phyloP scores from a whole-genome alignment of 1,139 yeast genomes.

The Fermentozyma sake region DNA sequence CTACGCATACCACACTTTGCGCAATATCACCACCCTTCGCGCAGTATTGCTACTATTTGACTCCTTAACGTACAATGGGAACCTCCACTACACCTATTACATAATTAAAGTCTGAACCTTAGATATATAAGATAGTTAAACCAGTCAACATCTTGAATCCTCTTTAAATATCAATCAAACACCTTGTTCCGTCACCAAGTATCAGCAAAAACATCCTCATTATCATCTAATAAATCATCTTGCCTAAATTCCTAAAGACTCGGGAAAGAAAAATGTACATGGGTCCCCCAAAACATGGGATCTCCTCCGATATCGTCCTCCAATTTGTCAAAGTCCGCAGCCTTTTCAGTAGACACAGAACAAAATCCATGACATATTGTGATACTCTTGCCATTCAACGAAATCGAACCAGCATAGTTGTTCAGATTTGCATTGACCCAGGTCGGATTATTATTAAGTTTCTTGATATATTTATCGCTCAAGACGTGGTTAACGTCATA shows the following conservation, averaged over 20 bases:
- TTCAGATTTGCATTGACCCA: slow-evolving; percentile 30
- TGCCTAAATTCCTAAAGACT: slow-evolving; percentile 13
- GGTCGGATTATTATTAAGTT: slow-evolving; percentile 13
- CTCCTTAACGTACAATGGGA: no score
- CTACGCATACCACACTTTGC: no score
- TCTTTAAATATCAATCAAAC: no score
- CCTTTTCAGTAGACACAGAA: slow-evolving; percentile 28
- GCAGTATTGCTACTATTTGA: no score
- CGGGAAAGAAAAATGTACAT: slow-evolving; percentile 37
- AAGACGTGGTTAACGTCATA: slow-evolving; percentile 26
- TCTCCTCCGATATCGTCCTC: slow-evolving; percentile 17
- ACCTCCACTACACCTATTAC: no score
- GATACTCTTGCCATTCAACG: slow-evolving; percentile 33
- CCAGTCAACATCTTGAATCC: no score
- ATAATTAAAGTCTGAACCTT: no score
- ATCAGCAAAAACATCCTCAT: no score
- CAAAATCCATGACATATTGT: slow-evolving; percentile 38
- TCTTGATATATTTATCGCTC: slow-evolving; percentile 19
- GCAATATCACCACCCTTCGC: no score
- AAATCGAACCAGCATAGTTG: slow-evolving; percentile 30
- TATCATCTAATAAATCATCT: no score
- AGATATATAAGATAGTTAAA: no score
- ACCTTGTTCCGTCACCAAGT: no score
- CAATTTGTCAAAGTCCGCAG: slow-evolving; percentile 20
- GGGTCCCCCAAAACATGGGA: slow-evolving; percentile 33